Conservation (phyloP, 371 early-diverging fungal genomes). For the Mucor irregularis region DNA sequence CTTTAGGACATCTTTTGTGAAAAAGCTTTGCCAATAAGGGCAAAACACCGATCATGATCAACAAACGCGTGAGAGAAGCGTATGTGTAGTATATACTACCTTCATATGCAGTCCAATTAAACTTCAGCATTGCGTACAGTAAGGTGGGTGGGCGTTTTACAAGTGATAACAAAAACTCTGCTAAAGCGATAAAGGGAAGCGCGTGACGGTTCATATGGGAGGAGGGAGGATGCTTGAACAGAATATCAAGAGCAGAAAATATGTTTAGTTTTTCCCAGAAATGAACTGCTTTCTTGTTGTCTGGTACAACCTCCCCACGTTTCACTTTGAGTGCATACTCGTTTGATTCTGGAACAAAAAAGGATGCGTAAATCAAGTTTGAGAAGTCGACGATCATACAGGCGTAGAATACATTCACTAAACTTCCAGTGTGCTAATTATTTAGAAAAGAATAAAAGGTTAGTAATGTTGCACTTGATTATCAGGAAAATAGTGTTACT, state of each 20-base stretch:
- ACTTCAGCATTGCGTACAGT: slow-evolving; percentile 47
- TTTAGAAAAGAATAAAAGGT: not conserved
- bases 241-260: slow-evolving; percentile 29
- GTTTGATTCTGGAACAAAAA: slow-evolving; percentile 53
- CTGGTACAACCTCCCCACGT: not conserved
- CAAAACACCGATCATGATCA: slow-evolving; percentile 26
- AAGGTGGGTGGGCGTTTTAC: slow-evolving; percentile 38
- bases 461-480: not conserved
- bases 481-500: not conserved
- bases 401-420: slow-evolving; percentile 40
- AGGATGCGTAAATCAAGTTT: slow-evolving; percentile 20
- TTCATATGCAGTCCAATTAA: slow-evolving; percentile 48
- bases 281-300: not conserved
- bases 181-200: slow-evolving; percentile 22
- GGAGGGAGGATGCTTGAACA: slow-evolving; percentile 12
- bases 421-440: slow-evolving; percentile 24
- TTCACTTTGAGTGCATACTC: not conserved
- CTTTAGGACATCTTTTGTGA: slow-evolving; percentile 1
- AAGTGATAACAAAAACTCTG: slow-evolving; percentile 27
- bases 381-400: slow-evolving; percentile 22
- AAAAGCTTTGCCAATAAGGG: slow-evolving; percentile 31
- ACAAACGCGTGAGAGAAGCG: slow-evolving; percentile 18
- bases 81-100: slow-evolving; percentile 35
- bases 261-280: slow-evolving; percentile 32
- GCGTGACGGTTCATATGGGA: slow-evolving; percentile 20